These are phyloP conservation scores for Ceriops tagal DNA, from an alignment of 345 rosid species.

Conservation along the genomic window DNA sequence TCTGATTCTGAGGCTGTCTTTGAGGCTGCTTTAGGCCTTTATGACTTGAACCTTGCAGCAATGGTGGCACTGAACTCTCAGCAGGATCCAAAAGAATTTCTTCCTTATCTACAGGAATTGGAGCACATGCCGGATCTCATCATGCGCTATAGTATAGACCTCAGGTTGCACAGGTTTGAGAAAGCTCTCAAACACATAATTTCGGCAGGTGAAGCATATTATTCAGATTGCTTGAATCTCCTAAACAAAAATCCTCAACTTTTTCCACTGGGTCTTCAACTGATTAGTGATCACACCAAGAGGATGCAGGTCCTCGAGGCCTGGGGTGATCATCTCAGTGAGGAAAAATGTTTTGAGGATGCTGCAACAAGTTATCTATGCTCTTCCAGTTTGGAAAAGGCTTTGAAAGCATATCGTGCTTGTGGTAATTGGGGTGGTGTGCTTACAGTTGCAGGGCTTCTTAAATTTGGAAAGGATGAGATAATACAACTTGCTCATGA, in stretches of 20 bases:
- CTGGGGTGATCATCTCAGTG: constrained; percentile 85
- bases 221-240: constrained; percentile 66
- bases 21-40: constrained; percentile 94
- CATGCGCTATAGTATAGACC: constrained; percentile 83
- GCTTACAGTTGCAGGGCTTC: constrained; percentile 76
- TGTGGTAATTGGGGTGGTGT: constrained; percentile 91
- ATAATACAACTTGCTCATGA: constrained; percentile 72
- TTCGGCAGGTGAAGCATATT: constrained; percentile 71
- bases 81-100: constrained; percentile 94
- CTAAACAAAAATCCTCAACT: constrained; percentile 76
- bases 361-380: constrained; percentile 85
- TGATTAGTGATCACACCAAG: constrained; percentile 58
- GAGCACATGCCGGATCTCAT: constrained; percentile 58
- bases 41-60: constrained; percentile 95
- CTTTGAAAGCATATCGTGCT: constrained; percentile 81
- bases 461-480: constrained; percentile 68
- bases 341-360: constrained; percentile 74
- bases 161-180: constrained; percentile 69
- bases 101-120: constrained; percentile 88
- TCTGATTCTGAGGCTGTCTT: constrained; percentile 88
- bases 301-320: constrained; percentile 71
- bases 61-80: constrained; percentile 96
- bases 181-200: constrained; percentile 85
- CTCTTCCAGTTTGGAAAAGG: constrained; percentile 66
- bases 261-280: constrained; percentile 71